A percentile compares a stretch with the other conserved stretches of the same genome.
Conservation (phyloP, 768 basidiomycete genomes). For the Lactarius sanguifluus region DNA sequence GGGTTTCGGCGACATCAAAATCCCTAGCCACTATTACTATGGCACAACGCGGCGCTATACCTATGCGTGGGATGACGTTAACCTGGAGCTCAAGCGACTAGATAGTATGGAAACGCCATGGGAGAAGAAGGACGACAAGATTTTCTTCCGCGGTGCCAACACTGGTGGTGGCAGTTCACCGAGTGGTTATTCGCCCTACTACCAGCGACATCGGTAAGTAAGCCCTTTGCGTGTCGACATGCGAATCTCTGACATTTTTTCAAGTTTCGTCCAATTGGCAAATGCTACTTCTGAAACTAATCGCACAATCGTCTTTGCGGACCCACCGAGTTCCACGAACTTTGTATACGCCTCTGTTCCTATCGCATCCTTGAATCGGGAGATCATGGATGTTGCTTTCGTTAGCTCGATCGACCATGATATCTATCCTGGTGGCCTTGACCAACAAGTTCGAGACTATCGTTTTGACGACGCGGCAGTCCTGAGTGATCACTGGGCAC, state of each 20-base stretch:
- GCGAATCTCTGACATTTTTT: constrained; percentile 11
- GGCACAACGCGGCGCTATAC: constrained; percentile 79
- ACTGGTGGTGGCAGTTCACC: constrained; percentile 93
- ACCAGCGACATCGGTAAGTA: constrained; percentile 85
- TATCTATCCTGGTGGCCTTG: constrained; percentile 73
- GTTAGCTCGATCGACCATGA: constrained; percentile 69
- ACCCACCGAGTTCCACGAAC: constrained; percentile 55
- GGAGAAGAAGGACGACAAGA: constrained; percentile 81
- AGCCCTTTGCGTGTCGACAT: constrained; percentile 26
- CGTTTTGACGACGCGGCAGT: constrained; percentile 75
- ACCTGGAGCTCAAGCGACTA: constrained; percentile 66
- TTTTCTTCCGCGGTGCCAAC: constrained; percentile 96
- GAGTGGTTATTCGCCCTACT: constrained; percentile 75
- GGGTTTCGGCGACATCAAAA: constrained; percentile 87
- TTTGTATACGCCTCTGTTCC: constrained; percentile 65
- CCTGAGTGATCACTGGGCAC: constrained; percentile 85
- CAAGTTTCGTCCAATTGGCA: constrained; percentile 74
- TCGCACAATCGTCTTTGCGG: constrained; percentile 66
- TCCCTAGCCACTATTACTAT: constrained; percentile 97
- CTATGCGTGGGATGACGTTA: constrained; percentile 85
- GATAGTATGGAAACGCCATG: constrained; percentile 87
- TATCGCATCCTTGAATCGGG: constrained; percentile 60
- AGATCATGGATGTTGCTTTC: constrained; percentile 88
- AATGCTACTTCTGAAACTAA: constrained; percentile 54
- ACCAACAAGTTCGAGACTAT: constrained; percentile 60